phyloP scores from a whole-genome alignment of 2,329 filamentous ascomycete genomes.

The Cryoendolithus antarcticus region DNA sequence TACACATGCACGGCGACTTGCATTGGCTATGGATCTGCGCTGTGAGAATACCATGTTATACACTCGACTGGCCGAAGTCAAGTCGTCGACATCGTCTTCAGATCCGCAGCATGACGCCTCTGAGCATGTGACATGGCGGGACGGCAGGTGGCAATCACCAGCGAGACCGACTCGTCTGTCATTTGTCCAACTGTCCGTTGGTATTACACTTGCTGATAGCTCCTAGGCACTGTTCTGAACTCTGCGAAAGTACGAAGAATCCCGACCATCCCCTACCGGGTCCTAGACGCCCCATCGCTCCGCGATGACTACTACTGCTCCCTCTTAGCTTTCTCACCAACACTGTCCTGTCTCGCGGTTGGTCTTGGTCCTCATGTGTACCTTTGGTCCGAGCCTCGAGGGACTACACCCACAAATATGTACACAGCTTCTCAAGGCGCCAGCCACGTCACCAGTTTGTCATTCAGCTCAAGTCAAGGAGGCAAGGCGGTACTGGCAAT shows the following conservation, averaged over 20 bases:
- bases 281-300: constrained; percentile 79
- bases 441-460: constrained; percentile 64
- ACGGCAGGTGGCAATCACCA: not conserved
- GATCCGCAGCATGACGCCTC: no score
- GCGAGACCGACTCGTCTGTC: not conserved
- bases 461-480: constrained; percentile 73
- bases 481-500: constrained; percentile 71
- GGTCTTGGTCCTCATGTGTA: constrained; percentile 71
- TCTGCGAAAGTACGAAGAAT: constrained; percentile 11
- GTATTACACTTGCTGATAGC: no score
- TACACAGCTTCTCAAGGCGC: constrained; percentile 31
- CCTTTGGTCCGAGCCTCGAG: constrained; percentile 69
- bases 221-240: no score
- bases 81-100: no score
- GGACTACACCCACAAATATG: constrained; percentile 27
- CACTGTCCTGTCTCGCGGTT: constrained; percentile 65
- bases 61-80: no score
- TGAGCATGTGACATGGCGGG: constrained; percentile 1
- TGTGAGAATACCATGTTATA: no score
- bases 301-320: constrained; percentile 95
- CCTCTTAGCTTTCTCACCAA: constrained; percentile 69
- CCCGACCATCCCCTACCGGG: constrained; percentile 27
- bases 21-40: constrained; percentile 61
- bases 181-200: no score
- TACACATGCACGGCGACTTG: constrained; percentile 62